Conservation (phyloP, 768 basidiomycete genomes). For the Psilocybe cubensis region DNA sequence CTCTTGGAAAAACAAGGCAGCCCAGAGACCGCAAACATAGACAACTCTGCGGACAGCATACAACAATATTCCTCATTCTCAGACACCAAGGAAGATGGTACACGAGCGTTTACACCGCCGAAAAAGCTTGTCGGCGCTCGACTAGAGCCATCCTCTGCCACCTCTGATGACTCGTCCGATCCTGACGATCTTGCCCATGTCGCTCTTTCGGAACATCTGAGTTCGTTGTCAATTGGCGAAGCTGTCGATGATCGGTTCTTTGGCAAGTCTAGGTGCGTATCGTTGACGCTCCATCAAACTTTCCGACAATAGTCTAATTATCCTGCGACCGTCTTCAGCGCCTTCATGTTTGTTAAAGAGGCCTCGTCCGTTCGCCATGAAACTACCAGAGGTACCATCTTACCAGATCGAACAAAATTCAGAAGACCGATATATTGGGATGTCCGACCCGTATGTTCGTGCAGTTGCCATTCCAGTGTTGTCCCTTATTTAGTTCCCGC, state of each 20-base stretch:
- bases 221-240: constrained; percentile 28
- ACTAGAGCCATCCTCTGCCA: not conserved
- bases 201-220: constrained; percentile 33
- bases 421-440: constrained; percentile 33
- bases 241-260: constrained; percentile 40
- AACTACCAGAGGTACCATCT: constrained; percentile 25
- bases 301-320: no score
- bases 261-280: constrained; percentile 38
- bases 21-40: not conserved
- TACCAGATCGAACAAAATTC: constrained; percentile 18
- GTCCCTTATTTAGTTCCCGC: not conserved
- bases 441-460: constrained; percentile 28
- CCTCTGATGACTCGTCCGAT: constrained; percentile 21
- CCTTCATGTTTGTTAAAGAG: constrained; percentile 42
- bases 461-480: not conserved
- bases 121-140: not conserved
- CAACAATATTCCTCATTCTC: not conserved
- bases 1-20: constrained; percentile 18
- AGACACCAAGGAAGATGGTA: not conserved
- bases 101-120: not conserved
- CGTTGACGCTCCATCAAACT: no score
- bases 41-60: constrained; percentile 12
- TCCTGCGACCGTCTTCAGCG: no score
- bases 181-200: constrained; percentile 36
- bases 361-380: constrained; percentile 45